phyloP scores from a whole-genome alignment of 306 rosid species.

The Ormosia semicastrata region DNA sequence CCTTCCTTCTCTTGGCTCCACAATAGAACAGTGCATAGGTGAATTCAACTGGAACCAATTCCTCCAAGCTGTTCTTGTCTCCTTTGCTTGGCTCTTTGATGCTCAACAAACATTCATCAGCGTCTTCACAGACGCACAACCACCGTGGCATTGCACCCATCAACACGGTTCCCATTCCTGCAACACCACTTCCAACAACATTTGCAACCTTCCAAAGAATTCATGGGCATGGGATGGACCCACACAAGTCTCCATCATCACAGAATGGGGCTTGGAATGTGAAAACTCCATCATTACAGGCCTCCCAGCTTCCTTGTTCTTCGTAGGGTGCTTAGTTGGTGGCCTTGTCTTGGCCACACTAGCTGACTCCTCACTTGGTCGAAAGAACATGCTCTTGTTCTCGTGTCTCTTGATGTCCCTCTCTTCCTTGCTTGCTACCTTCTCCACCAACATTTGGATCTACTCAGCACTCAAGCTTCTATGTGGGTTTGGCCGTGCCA shows the following conservation, averaged over 20 bases:
- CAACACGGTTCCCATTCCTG: background rate
- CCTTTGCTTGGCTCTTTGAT: constrained; percentile 59
- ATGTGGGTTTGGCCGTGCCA: constrained; percentile 50
- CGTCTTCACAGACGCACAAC: constrained; percentile 58
- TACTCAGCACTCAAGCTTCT: constrained; percentile 46
- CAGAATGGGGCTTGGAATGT: constrained; percentile 55
- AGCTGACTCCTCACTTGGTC: constrained; percentile 54
- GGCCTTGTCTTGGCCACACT: constrained; percentile 53
- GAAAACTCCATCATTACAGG: constrained; percentile 30
- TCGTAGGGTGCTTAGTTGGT: constrained; percentile 55
- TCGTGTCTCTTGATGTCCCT: constrained; percentile 53
- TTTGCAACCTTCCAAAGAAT: constrained; percentile 38
- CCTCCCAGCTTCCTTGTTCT: constrained; percentile 61
- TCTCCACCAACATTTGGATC: constrained; percentile 49
- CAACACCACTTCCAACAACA: constrained; percentile 1
- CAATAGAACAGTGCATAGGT: constrained; percentile 46
- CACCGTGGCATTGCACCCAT: constrained; percentile 51
- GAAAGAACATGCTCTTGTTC: constrained; percentile 57
- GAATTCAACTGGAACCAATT: constrained; percentile 49
- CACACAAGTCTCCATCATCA: constrained; percentile 32
- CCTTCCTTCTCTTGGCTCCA: constrained; percentile 51
- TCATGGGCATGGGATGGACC: constrained; percentile 64
- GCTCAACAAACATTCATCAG: constrained; percentile 63
- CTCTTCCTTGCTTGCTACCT: constrained; percentile 43
- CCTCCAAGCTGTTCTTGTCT: constrained; percentile 48